Conservation (phyloP, 1,284 basidiomycete genomes). For the Bothia castanella region DNA sequence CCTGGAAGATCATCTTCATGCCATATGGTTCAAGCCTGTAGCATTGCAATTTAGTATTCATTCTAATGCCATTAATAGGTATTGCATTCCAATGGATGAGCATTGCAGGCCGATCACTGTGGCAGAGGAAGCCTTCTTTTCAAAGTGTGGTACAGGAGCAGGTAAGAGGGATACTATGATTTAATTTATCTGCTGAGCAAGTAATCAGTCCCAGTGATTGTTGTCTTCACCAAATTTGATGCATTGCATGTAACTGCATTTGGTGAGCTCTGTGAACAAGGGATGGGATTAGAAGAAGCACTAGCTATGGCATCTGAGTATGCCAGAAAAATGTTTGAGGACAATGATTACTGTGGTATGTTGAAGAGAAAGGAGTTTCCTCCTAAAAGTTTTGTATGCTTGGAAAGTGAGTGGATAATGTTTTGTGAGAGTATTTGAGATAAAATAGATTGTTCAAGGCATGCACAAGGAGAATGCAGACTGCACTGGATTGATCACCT, state of each 20-base stretch:
- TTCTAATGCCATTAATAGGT: constrained; percentile 5
- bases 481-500: not conserved
- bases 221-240: constrained; percentile 17
- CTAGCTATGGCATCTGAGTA: not conserved
- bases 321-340: not conserved
- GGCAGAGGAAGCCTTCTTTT: constrained; percentile 16
- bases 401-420: not conserved
- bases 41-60: not conserved
- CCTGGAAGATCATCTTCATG: constrained; percentile 22
- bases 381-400: not conserved
- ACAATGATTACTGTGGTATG: not conserved
- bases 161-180: not conserved
- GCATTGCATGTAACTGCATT: constrained; percentile 9
- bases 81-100: constrained; percentile 17
- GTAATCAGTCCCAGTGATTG: constrained; percentile 15
- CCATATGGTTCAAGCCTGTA: constrained; percentile 24
- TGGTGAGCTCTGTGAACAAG: not conserved
- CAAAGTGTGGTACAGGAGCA: constrained; percentile 10
- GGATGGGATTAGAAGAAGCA: not conserved
- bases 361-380: not conserved
- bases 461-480: not conserved
- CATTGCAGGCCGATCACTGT: constrained; percentile 3
- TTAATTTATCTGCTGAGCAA: not conserved
- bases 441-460: not conserved
- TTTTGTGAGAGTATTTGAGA: too few species aligned